Evolutionary conservation across 352 stramenopile species (phyloP).

Genomic region (Phytophthora hibernalis): DNA sequence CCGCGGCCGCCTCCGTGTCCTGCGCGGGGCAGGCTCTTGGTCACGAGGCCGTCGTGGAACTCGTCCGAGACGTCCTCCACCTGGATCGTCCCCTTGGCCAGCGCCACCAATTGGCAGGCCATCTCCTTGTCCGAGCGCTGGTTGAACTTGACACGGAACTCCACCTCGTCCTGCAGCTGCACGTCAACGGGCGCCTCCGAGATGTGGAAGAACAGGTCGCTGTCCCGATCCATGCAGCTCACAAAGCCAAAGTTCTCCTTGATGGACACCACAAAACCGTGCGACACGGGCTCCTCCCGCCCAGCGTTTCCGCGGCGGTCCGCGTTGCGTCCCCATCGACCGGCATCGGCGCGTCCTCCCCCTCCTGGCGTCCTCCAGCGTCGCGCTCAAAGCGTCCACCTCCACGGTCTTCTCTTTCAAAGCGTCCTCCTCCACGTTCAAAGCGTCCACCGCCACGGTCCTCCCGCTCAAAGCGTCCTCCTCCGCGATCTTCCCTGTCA

Average conservation of each 20-base stretch:
- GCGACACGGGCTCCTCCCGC: slow-evolving; percentile 41
- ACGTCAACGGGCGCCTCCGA: slow-evolving; percentile 75
- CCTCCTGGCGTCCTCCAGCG: slow-evolving; percentile 11
- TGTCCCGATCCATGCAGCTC: slow-evolving; percentile 68
- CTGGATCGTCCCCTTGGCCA: slow-evolving; percentile 81
- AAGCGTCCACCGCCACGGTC: too few species aligned
- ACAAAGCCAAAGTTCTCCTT: slow-evolving; percentile 70
- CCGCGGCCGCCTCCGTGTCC: slow-evolving; percentile 31
- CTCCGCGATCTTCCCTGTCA: slow-evolving; percentile 4
- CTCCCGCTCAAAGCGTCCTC: slow-evolving; percentile 18
- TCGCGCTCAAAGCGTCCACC: slow-evolving; percentile 1
- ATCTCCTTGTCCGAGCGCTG: slow-evolving; percentile 79
- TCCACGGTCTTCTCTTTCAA: slow-evolving; percentile 13
- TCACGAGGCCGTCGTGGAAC: slow-evolving; percentile 65
- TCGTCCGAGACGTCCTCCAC: slow-evolving; percentile 71
- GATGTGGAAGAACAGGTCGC: slow-evolving; percentile 86
- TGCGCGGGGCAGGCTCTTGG: slow-evolving; percentile 61
- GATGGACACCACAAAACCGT: slow-evolving; percentile 55
- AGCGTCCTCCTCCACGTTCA: slow-evolving; percentile 20
- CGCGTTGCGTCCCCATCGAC: slow-evolving; percentile 29
- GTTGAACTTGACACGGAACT: slow-evolving; percentile 80
- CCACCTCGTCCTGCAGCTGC: slow-evolving; percentile 75
- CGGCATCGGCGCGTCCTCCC: slow-evolving; percentile 29
- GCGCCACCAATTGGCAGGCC: slow-evolving; percentile 62
- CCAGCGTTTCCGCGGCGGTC: slow-evolving; percentile 27